A percentile compares a stretch with the other conserved stretches of the same genome.
These are phyloP conservation scores for Toxoplasma gondii DNA, from an alignment of 169 alveolate species.

Conservation along the genomic window DNA sequence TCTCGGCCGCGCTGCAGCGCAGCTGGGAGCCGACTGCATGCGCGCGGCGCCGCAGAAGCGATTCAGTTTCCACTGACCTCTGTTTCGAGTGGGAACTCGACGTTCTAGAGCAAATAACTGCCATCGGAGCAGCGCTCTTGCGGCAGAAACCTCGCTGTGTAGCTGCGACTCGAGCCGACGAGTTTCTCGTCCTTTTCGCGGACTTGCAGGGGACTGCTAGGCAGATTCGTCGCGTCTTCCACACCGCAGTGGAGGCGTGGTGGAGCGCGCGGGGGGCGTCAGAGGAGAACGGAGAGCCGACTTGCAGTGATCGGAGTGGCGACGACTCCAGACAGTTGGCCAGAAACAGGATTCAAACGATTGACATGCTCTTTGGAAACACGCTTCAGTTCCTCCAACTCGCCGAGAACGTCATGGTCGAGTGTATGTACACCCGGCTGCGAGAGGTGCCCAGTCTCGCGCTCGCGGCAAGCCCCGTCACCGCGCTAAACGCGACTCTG, in stretches of 20 bases:
- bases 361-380: not conserved
- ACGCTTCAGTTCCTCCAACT: constrained; percentile 7
- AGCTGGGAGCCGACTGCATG: not conserved
- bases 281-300: not conserved
- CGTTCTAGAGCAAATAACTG: not conserved
- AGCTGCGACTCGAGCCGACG: not conserved
- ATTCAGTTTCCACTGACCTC: not conserved
- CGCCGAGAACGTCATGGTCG: not conserved
- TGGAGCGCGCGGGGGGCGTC: not conserved
- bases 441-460: not conserved
- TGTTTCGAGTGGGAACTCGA: constrained; percentile 15
- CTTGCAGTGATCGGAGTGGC: not conserved
- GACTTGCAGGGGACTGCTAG: not conserved
- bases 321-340: not conserved
- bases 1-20: not conserved
- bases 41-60: not conserved
- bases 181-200: not conserved
- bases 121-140: not conserved
- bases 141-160: not conserved
- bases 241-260: not conserved
- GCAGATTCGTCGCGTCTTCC: not conserved
- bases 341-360: not conserved
- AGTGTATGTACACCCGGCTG: not conserved
- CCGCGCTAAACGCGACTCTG: not conserved
- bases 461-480: not conserved